phyloP scores from a whole-genome alignment of 2,329 filamentous ascomycete species.

The Ascochyta rabiei region DNA sequence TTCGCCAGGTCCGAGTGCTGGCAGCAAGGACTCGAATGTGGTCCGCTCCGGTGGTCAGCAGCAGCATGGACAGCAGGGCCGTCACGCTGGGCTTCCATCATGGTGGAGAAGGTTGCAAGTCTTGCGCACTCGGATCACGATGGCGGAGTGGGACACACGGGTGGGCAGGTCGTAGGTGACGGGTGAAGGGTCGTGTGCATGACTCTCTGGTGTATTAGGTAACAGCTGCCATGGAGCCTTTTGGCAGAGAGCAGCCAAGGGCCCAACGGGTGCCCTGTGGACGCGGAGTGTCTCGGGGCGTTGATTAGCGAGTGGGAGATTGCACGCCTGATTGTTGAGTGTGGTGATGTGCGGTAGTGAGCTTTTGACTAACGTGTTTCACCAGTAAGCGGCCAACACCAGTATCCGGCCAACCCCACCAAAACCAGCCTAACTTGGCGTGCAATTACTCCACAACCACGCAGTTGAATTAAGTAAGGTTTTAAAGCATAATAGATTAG shows the following conservation, averaged over 20 bases:
- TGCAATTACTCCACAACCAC: too few relatives aligned
- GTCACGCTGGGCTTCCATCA: conserved; percentile 25
- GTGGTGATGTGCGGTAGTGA: not conserved
- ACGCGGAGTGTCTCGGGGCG: conserved; percentile 8
- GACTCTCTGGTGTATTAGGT: conserved; percentile 16
- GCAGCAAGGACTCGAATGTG: conserved; percentile 20
- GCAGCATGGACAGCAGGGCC: conserved; percentile 12
- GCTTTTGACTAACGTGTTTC: not conserved
- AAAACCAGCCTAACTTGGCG: too few relatives aligned
- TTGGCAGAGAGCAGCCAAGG: conserved; percentile 7
- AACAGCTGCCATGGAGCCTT: conserved; percentile 12
- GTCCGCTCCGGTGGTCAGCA: conserved; percentile 20
- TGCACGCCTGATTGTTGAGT: conserved; percentile 22
- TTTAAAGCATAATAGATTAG: too few relatives aligned
- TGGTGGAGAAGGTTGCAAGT: conserved; percentile 29
- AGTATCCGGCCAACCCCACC: too few relatives aligned
- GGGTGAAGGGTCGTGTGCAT: conserved; percentile 10
- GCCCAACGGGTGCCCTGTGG: conserved; percentile 13
- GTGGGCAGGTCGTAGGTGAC: conserved; percentile 13
- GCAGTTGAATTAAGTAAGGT: too few relatives aligned
- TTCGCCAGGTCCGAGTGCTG: conserved; percentile 6
- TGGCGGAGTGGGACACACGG: conserved; percentile 15
- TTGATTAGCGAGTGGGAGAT: conserved; percentile 12
- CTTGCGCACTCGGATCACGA: conserved; percentile 14
- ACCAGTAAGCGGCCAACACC: too few relatives aligned